Evolutionary conservation across 2,329 filamentous ascomycete genomes (phyloP), one percentile per base, ranked within the genome.

Genomic region (Calonectria hongkongensis): DNA sequence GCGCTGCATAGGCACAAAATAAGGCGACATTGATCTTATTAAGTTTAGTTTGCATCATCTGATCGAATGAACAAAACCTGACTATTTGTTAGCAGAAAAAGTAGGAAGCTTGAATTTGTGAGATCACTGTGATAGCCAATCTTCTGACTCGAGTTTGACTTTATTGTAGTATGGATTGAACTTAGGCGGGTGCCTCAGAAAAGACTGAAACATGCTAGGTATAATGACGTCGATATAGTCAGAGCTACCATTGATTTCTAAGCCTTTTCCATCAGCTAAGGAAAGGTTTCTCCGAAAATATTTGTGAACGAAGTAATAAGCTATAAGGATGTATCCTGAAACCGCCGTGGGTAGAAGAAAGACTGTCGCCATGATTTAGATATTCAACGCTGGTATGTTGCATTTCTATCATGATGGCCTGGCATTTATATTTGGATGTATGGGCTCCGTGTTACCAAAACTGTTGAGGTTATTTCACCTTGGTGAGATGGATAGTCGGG

Each of bases 51-150:
- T 12, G 15, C 28, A 39, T 39, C 18, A n/a, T 65, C 13, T n/a
- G n/a, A 5, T 39, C 30, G 7, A 41, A 65, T 10, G 62, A 50
- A 28, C 62, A 65, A 12, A 65, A 51, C n/a, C 62, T 65, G 13
- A 16, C 7, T 7, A n/a, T 16, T 10, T 0, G 15, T 65, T 27
- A 51, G n/a, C 9, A 27, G 12, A 33, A 36, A n/a, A 36, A 41
- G 21, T 47, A 16, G 0, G 3, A 25, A 25, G 9, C 2, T 58
- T 5, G 2, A 56, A 13, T 21, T 21, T 28, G 5, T 36, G 7
- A 41, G 4, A 8, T 41, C 18, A 41, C 60, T 21, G 16, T 18
- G 25, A 33, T 9, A 64, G 18, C 60, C 60, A 64, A 3, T 48
- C 18, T 18, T 64, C 60, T 4, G 60, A 64, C 9, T 64, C 60